A percentile compares a stretch with the other conserved stretches of the same genome.
Conservation (phyloP, 2,329 filamentous ascomycete species). For the Chaetomium olivaceum region DNA sequence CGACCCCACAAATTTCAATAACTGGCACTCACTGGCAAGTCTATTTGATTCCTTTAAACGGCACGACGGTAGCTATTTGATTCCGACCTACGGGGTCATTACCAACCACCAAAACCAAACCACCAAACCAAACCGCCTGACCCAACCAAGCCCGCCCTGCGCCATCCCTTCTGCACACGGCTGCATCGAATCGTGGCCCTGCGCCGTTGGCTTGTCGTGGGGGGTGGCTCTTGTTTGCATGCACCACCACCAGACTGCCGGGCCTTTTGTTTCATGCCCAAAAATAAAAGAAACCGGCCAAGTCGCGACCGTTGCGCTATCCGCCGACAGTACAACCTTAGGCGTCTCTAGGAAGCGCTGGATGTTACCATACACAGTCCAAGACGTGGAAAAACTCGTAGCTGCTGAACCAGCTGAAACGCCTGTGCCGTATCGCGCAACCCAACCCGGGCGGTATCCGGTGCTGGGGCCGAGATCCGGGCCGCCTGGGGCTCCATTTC, state of each 20-base stretch:
- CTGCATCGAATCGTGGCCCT: background rate
- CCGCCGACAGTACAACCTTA: background rate
- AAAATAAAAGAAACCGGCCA: background rate
- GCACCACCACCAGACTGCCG: background rate
- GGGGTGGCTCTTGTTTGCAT: background rate
- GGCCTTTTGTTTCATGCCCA: slow-evolving; percentile 13
- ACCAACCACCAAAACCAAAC: too few species aligned
- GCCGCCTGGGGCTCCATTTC: background rate
- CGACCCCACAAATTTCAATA: background rate
- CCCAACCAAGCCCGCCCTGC: background rate
- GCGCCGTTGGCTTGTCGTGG: background rate
- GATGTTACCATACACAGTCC: background rate
- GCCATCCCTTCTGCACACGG: background rate
- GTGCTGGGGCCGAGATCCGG: background rate
- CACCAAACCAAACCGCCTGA: background rate
- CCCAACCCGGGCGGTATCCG: background rate
- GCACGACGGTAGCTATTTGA: background rate
- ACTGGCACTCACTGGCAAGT: too few species aligned
- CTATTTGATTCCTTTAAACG: too few species aligned
- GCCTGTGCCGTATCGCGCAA: background rate
- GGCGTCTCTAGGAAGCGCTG: background rate
- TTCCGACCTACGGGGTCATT: background rate
- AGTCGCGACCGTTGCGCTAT: background rate
- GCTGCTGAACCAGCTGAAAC: background rate
- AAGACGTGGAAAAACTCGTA: background rate